Base-by-base conservation (phyloP, 441 rosid species). In the Cnidoscolus chayamansa region DNA sequence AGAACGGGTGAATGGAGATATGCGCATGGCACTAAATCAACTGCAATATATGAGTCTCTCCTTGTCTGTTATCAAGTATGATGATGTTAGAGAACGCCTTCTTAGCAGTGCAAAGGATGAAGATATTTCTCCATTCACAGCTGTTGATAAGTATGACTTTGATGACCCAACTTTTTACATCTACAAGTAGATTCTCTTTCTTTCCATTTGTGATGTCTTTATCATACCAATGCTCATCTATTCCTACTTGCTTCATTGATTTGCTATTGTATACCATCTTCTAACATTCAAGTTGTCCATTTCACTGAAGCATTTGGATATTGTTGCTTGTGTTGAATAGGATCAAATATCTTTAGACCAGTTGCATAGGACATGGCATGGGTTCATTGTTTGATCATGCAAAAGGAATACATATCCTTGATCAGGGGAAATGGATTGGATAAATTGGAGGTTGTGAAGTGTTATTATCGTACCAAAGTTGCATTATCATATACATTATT, bases 61-160 rank as follows among this genome's bases (percentile, higher is more conserved):
- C 76, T 82, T 87, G 96, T 85, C 94, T 43, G 83, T 79, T 57
- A 91, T 95, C 65, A 87, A 93, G 75, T 95, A 87, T 76, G 93
- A 93, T 84, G 98, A 95, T 81, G 84, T 95, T 76, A 87, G 91
- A 85, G 87, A 88, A 68, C 95, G 96, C 73, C 93, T 95, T 81
- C 85, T 87, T 74, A 86, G 88, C 82, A 86, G 95, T 82, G 83
- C 90, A 48, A 95, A 95, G 83, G 99, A 95, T 82, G 99, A 95
- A 89, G 98, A 95, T 84, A 87, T 95, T 63, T 95, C 99, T 32
- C 99, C 99, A 51, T 95, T 95, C 83, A 85, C 98, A 56, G 99
- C 97, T 72, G 98, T 95, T 68, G 99, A 95, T 79, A 93, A 91
- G 99, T 95, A 95, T 79, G 86, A 60, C 31, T 66, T 77, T 40